Conservation (phyloP, 768 basidiomycete genomes). For the Amanita rubescens region DNA sequence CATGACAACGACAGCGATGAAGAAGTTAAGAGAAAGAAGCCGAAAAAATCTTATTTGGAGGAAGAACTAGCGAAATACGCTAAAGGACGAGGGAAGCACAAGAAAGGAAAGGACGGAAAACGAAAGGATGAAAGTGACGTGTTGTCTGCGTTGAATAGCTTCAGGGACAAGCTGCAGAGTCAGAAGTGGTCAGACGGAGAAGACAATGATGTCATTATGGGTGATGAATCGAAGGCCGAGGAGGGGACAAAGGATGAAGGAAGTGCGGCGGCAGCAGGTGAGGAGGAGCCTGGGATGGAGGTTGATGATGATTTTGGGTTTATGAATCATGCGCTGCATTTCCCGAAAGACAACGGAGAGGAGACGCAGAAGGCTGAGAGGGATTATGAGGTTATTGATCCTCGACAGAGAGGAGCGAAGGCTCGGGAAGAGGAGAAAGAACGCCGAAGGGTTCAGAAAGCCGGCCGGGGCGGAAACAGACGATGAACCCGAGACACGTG, state of each 20-base stretch:
- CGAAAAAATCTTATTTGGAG: slow-evolving; percentile 65
- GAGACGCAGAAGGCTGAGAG: slow-evolving; percentile 72
- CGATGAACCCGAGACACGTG: background rate
- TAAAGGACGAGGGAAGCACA: slow-evolving; percentile 51
- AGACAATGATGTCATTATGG: slow-evolving; percentile 5
- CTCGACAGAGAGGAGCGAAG: slow-evolving; percentile 59
- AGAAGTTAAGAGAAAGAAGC: slow-evolving; percentile 42
- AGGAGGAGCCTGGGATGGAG: slow-evolving; percentile 54
- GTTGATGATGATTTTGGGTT: slow-evolving; percentile 75
- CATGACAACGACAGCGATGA: slow-evolving; percentile 58
- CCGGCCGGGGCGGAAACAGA: slow-evolving; percentile 3
- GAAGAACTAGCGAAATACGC: slow-evolving; percentile 81
- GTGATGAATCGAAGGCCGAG: background rate
- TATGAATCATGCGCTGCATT: slow-evolving; percentile 61
- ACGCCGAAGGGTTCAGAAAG: slow-evolving; percentile 39
- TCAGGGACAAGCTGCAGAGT: slow-evolving; percentile 62
- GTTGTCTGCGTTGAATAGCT: slow-evolving; percentile 59
- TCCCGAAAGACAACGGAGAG: slow-evolving; percentile 74
- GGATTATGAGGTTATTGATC: slow-evolving; percentile 89
- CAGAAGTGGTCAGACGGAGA: slow-evolving; percentile 19
- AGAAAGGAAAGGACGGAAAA: slow-evolving; percentile 39
- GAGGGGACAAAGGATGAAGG: slow-evolving; percentile 13
- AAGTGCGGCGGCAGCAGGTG: slow-evolving; percentile 11
- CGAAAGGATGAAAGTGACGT: slow-evolving; percentile 61
- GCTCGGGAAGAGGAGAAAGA: slow-evolving; percentile 77